phyloP scores from a whole-genome alignment of 345 rosid species.

The Streptanthus diversifolius region DNA sequence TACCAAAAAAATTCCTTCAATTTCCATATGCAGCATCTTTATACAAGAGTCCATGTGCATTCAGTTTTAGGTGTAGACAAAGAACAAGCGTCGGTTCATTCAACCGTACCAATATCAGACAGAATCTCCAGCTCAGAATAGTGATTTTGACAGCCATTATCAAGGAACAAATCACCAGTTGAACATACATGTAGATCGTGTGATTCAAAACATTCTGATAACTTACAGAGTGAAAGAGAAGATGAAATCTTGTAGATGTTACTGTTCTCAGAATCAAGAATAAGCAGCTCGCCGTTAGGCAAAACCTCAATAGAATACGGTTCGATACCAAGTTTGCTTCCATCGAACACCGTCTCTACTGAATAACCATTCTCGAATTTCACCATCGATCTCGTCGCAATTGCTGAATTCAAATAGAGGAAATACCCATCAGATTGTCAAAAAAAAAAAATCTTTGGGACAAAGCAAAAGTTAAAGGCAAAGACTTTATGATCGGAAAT shows the following conservation, averaged over 20 bases:
- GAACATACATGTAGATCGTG: background rate
- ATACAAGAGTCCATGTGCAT: constrained; percentile 31
- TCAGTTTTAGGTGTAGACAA: constrained; percentile 11
- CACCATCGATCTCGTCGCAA: constrained; percentile 85
- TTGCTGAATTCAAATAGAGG: constrained; percentile 37
- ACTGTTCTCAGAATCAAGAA: constrained; percentile 47
- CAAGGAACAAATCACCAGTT: background rate
- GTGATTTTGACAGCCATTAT: background rate
- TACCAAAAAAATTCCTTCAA: background rate
- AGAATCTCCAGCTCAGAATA: background rate
- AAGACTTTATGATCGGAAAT: background rate
- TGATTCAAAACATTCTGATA: no score
- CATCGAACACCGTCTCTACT: constrained; percentile 98
- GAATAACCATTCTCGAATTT: constrained; percentile 91
- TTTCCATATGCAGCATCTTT: constrained; percentile 17
- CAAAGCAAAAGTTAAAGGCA: background rate
- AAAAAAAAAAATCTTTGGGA: constrained; percentile 12
- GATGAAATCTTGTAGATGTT: constrained; percentile 75
- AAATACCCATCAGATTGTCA: constrained; percentile 11
- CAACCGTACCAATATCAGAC: constrained; percentile 1
- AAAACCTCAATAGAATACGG: constrained; percentile 78
- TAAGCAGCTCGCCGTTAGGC: constrained; percentile 80
- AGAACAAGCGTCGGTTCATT: background rate
- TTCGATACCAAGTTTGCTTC: constrained; percentile 94
- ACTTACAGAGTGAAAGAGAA: constrained; percentile 86